Evolutionary conservation across 495 filamentous ascomycete species (phyloP), one percentile per base, ranked within the genome.

Genomic region (Hyaloscypha variabilis): DNA sequence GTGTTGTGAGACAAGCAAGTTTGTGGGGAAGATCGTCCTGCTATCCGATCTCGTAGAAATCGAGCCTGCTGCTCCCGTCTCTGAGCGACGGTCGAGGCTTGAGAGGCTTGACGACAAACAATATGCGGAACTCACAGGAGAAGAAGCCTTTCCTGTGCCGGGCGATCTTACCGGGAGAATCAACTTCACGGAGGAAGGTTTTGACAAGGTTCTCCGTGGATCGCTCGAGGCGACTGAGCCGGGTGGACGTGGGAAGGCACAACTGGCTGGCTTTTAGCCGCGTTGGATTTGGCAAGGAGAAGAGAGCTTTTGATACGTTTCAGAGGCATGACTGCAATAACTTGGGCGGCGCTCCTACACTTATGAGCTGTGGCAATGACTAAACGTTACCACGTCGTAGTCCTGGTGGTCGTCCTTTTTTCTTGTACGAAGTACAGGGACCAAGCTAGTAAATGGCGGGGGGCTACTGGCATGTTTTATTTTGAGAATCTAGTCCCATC

Each of bases 81-180:
- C 4, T 17, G 2, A 46, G 39, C 39, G 0, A 14, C 4, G 17
- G 39, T 10, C 17, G 39, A 46, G 39, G 39, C 11, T 3, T 52
- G 59, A 62, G 49, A 62, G 51, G 49, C 29, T 52, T 6, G 42
- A 53, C 31, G 59, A 62, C 42, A 62, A 60, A 59, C 30, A 59
- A 59, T 23, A 6, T 59, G 14, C 57, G 31, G 21, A 25, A 36
- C n/a, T 54, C 26, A 54, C 6, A 54, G 26, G 25, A 25, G 25
- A 57, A 57, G 26, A 34, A 24, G 53, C 53, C 28, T 56, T 54
- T 23, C 17, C n/a, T 24, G 53, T 21, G 19, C 51, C 23, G 6
- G 26, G 19, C 10, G 14, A 29, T 25, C 23, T 23, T 5, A 54
- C 21, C 19, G 6, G 26, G 21, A 25, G 23, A 24, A 54, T 25